Evolutionary conservation across 2,329 filamentous ascomycete genomes (phyloP).

Genomic region (Epichloe uncinata): DNA sequence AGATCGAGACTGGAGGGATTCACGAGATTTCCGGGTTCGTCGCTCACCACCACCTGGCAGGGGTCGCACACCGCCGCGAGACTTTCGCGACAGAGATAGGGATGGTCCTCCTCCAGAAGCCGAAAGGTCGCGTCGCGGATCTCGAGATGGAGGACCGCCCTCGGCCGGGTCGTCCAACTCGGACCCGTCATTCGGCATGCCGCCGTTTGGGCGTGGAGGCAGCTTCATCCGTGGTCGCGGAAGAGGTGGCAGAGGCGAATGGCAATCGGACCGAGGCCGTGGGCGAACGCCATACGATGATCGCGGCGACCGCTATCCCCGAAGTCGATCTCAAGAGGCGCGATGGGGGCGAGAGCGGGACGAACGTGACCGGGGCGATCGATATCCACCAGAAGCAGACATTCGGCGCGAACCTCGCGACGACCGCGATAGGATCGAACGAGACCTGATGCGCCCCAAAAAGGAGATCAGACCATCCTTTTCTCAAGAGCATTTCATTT

Average conservation of each 20-base stretch:
- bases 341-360: constrained; percentile 44
- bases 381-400: constrained; percentile 27
- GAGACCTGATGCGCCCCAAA: constrained; percentile 35
- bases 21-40: constrained; percentile 28
- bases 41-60: constrained; percentile 46
- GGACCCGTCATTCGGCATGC: constrained; percentile 45
- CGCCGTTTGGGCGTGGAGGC: constrained; percentile 40
- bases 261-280: constrained; percentile 33
- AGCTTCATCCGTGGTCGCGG: constrained; percentile 42
- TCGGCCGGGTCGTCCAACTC: constrained; percentile 60
- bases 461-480: constrained; percentile 33
- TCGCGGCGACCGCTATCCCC: constrained; percentile 44
- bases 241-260: constrained; percentile 30
- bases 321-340: constrained; percentile 54
- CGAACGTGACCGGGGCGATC: constrained; percentile 35
- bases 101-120: constrained; percentile 54
- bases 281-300: constrained; percentile 48
- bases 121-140: constrained; percentile 52
- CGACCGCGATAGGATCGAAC: constrained; percentile 32
- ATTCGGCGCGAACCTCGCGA: constrained; percentile 31
- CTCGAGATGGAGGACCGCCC: constrained; percentile 55
- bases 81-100: constrained; percentile 47
- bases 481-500: constrained; percentile 32
- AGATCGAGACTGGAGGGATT: constrained; percentile 33
- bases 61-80: constrained; percentile 52